Evolutionary conservation across 352 stramenopile species (phyloP), one percentile per base, ranked within the genome.

Genomic region (Phytopythium vexans): DNA sequence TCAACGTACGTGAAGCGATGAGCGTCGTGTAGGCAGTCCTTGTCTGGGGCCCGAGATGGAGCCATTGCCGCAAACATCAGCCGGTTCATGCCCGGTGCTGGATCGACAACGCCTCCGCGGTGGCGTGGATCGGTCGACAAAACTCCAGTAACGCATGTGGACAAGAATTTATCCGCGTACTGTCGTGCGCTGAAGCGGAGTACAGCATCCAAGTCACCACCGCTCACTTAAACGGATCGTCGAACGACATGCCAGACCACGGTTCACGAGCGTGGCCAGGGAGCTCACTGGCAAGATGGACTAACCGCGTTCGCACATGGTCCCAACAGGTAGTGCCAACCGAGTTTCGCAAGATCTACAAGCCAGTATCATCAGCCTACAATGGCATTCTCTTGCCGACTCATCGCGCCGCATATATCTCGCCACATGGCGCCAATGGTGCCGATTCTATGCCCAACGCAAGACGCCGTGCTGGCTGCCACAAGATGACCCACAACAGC

Each of bases 1-100:
- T 69, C 21, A 69, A 62, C 35, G 42, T 56, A 1, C 31, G 61
- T 1, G 61, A 69, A 32, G n/a, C n/a, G n/a, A n/a, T n/a, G n/a
- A n/a, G n/a, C n/a, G n/a, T n/a, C n/a, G n/a, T n/a, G n/a, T n/a
- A n/a, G n/a, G n/a, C n/a, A n/a, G n/a, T n/a, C n/a, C n/a, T n/a
- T n/a, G n/a, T n/a, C n/a, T n/a, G n/a, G n/a, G n/a, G n/a, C n/a
- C n/a, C n/a, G n/a, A n/a, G n/a, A n/a, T n/a, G n/a, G n/a, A n/a
- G n/a, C n/a, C n/a, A n/a, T n/a, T n/a, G n/a, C n/a, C n/a, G n/a
- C n/a, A n/a, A n/a, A n/a, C n/a, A n/a, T n/a, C n/a, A n/a, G n/a
- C n/a, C n/a, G n/a, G n/a, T n/a, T n/a, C n/a, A n/a, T n/a, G n/a
- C n/a, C n/a, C n/a, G n/a, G n/a, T n/a, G n/a, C n/a, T n/a, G n/a